Evolutionary conservation across 257 asterid genomes (phyloP), one percentile per base, ranked within the genome.

Genomic region (Gardenia jasminoides): DNA sequence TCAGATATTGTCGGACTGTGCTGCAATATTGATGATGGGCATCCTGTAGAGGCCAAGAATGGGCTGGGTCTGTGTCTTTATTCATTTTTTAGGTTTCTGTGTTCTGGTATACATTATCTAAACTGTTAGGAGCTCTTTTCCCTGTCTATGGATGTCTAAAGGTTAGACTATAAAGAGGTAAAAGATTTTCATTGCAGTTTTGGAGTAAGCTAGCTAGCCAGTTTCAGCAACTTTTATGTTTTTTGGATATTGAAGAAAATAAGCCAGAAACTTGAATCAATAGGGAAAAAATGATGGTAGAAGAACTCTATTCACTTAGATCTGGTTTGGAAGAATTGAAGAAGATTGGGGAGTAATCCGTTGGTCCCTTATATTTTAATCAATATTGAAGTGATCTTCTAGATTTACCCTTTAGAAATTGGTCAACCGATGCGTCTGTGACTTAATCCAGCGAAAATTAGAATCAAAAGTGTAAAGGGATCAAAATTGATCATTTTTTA

Each of bases 1-100:
- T 77, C 94, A 1, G 97, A 93, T 81, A 89, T 92, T 13, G 91
- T 93, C 68, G 92, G 97, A 46, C 90, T 93, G 31, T 93, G 94
- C 83, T 93, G 94, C 87, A 97, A 93, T 86, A 88, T 93, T 20
- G 97, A 91, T 75, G 97, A 93, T 39, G 97, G 90, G 84, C 97
- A 93, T 87, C 97, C 97, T 80, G 89, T 84, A 50, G 97, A 93
- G 83, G 96, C 97, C 77, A 85, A 50, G 80, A 89, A 90, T 79
- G 97, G 93, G 96, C 94, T 93, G 10, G 20, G 64, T 58, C 4
- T 22, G 10, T 22, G 64, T 58, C 26, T 58, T 7, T 58, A 20
- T 0, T 58, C 26, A 58, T 11, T 20, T 58, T 58, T 58, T 5
- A 3, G 20, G 20, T 58, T 58, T 0, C 1, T 3, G 1, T 58